A percentile compares a stretch with the other conserved stretches of the same genome.
phyloP scores from a whole-genome alignment of 108 stramenopile species.

The Fragilaria radians region DNA sequence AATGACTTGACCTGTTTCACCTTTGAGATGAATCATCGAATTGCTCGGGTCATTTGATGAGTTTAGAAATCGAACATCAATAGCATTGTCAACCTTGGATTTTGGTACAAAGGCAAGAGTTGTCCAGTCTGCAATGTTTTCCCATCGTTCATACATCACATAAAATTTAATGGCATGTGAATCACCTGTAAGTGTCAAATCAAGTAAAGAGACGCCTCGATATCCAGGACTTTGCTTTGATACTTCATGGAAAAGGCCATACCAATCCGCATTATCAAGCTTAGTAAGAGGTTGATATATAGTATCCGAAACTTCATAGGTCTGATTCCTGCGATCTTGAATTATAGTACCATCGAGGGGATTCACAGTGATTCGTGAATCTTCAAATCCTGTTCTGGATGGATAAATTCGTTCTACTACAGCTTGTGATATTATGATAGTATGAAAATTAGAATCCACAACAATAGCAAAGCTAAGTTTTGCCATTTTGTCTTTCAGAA shows the following conservation, averaged over 20 bases:
- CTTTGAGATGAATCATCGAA: not conserved
- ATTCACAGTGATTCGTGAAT: conserved; percentile 1
- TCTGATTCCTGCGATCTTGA: conserved; percentile 22
- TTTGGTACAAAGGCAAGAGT: conserved; percentile 15
- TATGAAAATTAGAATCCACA: conserved; percentile 8
- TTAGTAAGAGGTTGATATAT: conserved; percentile 10
- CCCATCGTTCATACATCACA: conserved; percentile 21
- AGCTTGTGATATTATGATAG: conserved; percentile 10
- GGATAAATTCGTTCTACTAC: conserved; percentile 21
- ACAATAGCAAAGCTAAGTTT: conserved; percentile 16
- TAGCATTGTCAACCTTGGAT: conserved; percentile 4
- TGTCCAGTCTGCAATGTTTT: conserved; percentile 17
- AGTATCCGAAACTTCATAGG: conserved; percentile 22
- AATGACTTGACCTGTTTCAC: not conserved
- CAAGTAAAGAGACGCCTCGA: conserved; percentile 4
- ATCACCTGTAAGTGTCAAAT: conserved; percentile 15
- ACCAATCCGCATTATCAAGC: conserved; percentile 22
- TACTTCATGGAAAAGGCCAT: not conserved
- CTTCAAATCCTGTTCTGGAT: conserved; percentile 15
- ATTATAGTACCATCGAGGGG: conserved; percentile 4
- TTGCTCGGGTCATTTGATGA: not conserved
- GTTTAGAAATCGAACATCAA: not conserved
- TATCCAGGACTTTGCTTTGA: conserved; percentile 2
- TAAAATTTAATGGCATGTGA: conserved; percentile 6
- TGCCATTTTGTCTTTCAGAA: conserved; percentile 7